Percentiles rank a stretch among this genome's conserved stretches.
These are phyloP conservation scores for Ophiostoma fasciatum DNA, from an alignment of 2,329 filamentous ascomycete species.

Conservation along the genomic window DNA sequence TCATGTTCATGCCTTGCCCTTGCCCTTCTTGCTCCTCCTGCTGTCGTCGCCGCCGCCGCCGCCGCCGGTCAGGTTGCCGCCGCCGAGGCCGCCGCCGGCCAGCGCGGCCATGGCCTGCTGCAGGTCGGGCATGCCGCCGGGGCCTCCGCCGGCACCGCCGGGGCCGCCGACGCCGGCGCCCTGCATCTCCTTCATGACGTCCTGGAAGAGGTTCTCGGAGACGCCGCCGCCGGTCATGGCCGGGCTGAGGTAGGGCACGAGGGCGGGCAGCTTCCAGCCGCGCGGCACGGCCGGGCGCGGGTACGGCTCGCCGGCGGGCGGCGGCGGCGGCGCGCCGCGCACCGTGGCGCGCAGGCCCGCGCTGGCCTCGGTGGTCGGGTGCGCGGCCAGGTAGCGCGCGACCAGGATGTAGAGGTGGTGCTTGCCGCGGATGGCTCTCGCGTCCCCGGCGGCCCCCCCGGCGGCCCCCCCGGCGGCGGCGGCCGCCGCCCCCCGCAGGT, in stretches of 20 bases:
- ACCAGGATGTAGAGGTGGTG: slow-evolving; percentile 79
- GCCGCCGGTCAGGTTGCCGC: slow-evolving; percentile 8
- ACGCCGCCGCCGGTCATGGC: slow-evolving; percentile 88
- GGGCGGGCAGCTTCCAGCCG: slow-evolving; percentile 78
- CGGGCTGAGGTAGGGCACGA: slow-evolving; percentile 75
- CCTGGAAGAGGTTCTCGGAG: slow-evolving; percentile 85
- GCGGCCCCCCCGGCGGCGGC: slow-evolving; percentile 19
- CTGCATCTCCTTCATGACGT: slow-evolving; percentile 92
- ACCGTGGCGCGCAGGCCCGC: slow-evolving; percentile 59
- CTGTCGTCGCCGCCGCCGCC: slow-evolving; percentile 12
- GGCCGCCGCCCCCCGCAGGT: slow-evolving; percentile 32
- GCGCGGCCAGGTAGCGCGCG: slow-evolving; percentile 55
- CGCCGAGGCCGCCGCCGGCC: slow-evolving; percentile 16
- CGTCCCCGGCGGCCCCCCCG: slow-evolving; percentile 21
- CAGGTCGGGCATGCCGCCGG: slow-evolving; percentile 1
- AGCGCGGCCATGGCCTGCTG: slow-evolving; percentile 6
- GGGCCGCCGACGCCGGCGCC: slow-evolving; percentile 20
- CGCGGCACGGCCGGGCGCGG: slow-evolving; percentile 61
- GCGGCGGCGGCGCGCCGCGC: slow-evolving; percentile 53
- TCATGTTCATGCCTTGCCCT: slow-evolving; percentile 16
- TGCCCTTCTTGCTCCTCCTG: slow-evolving; percentile 16
- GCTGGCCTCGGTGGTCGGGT: slow-evolving; percentile 60
- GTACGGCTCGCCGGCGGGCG: slow-evolving; percentile 49
- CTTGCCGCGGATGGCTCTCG: slow-evolving; percentile 54
- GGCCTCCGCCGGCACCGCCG: slow-evolving; percentile 17